Base-by-base conservation (phyloP, 202 grass and related monocot species). In the Miscanthus sacchariflorus region DNA sequence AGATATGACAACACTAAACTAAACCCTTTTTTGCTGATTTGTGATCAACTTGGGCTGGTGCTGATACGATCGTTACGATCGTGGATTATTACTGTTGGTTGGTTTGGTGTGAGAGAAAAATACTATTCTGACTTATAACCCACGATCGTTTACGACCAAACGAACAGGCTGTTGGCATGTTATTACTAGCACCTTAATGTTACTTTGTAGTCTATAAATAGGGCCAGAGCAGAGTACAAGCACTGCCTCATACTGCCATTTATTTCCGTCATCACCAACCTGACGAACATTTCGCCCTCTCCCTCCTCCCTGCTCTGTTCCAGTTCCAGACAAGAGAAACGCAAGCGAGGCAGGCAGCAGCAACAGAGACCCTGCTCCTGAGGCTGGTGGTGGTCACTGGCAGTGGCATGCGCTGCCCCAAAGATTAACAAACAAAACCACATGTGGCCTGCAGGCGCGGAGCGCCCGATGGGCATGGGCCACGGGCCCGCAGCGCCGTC, bases 361-460 rank as follows among this genome's bases (percentile, higher is more conserved):
- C 81, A 84, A 50, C 77, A 76, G 28, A 69, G 80, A 56, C 74
- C 6, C 70, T 67, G 64, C 12, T 63, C 9, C 25, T 9, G 64
- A 52, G 75, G 19, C 74, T 49, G 39, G 19, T 25, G 61, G 4
- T 35, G 80, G 75, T 81, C 72, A 38, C 25, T 27, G 70, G 18
- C 63, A 69, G 9, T 54, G 80, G 80, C 77, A 65, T 65, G 68
- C 85, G 6, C 38, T 39, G 38, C 38, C 38, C 38, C 38, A 39
- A 39, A 39, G 38, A 39, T 39, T 39, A 6, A 39, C 38, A 39
- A 39, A 39, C 38, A 39, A 39, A 42, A 56, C 82, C 61, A 97
- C 61, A 97, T 95, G 93, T 90, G 89, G 79, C 79, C 56, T 23
- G 82, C 93, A 21, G 91, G 86, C 38, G 87, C 59, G 9, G 83